These are phyloP conservation scores for Ammopiptanthus mongolicus DNA, from an alignment of 306 rosid species.

Conservation along the genomic window DNA sequence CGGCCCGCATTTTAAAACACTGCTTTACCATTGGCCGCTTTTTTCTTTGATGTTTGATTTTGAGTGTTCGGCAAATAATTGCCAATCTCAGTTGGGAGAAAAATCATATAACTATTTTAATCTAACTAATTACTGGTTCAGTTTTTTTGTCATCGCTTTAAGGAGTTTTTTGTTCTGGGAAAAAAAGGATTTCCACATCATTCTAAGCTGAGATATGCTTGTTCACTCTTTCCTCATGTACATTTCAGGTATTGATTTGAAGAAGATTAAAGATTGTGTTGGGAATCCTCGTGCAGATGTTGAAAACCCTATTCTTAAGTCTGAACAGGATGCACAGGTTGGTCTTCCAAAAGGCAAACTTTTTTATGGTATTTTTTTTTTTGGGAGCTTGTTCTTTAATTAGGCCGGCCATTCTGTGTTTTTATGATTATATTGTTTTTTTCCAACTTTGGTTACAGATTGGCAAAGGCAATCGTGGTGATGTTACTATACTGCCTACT, in stretches of 20 bases:
- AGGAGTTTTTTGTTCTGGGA: neutral
- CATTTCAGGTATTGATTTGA: slow-evolving; percentile 56
- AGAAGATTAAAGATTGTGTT: slow-evolving; percentile 64
- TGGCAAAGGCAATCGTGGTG: slow-evolving; percentile 84
- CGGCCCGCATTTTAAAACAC: too few species aligned
- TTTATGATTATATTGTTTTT: slow-evolving; percentile 3
- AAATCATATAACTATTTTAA: neutral
- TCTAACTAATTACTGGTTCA: neutral
- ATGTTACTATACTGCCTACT: slow-evolving; percentile 93
- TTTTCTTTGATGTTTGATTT: neutral
- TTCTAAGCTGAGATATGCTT: neutral
- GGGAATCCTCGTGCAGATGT: slow-evolving; percentile 65
- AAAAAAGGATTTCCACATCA: too few species aligned
- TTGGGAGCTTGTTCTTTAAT: neutral
- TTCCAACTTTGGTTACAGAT: slow-evolving; percentile 48
- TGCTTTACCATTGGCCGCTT: neutral
- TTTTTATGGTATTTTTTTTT: neutral
- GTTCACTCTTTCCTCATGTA: neutral
- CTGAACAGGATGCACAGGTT: slow-evolving; percentile 93
- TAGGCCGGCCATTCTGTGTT: neutral
- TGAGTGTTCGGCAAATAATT: neutral
- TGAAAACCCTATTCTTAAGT: slow-evolving; percentile 66
- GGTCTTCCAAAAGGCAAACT: neutral
- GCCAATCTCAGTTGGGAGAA: neutral
- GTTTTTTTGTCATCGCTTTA: neutral